Percentiles rank a stretch among this genome's conserved stretches.
Conservation (phyloP, 2,329 filamentous ascomycete genomes). For the Botrytis aclada region DNA sequence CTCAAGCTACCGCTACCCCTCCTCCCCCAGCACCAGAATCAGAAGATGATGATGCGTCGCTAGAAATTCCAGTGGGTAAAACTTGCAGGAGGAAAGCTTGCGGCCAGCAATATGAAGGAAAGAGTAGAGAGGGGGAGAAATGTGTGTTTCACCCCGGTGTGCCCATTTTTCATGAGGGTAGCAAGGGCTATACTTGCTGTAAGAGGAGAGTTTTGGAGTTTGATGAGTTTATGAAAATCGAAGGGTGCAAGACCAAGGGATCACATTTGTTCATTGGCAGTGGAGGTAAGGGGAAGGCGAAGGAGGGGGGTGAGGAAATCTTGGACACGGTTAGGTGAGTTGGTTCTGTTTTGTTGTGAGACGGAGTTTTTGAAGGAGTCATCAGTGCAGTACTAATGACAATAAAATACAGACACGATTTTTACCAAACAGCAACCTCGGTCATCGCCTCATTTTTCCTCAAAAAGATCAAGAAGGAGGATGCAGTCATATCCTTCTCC, state of each 20-base stretch:
- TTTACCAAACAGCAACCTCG: conserved; percentile 83
- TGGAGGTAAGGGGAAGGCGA: conserved; percentile 68
- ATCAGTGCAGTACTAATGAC: conserved; percentile 7
- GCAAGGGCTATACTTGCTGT: conserved; percentile 96
- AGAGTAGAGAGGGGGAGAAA: conserved; percentile 64
- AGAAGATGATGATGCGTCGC: conserved; percentile 78
- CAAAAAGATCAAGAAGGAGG: conserved; percentile 90
- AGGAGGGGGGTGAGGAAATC: conserved; percentile 63
- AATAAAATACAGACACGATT: conserved; percentile 64
- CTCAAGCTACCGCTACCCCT: conserved; percentile 43
- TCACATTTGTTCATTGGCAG: conserved; percentile 82
- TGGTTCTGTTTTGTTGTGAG: not conserved
- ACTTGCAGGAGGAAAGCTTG: conserved; percentile 78
- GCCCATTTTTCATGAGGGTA: conserved; percentile 95
- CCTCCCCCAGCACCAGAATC: conserved; percentile 69
- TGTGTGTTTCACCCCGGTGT: conserved; percentile 87
- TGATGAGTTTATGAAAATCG: conserved; percentile 95
- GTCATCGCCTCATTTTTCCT: conserved; percentile 92
- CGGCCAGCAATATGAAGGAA: conserved; percentile 59
- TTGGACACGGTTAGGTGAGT: conserved; percentile 72
- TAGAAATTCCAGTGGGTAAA: conserved; percentile 70
- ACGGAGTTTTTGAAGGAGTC: not conserved
- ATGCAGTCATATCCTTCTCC: conserved; percentile 69
- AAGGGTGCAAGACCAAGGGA: conserved; percentile 79
- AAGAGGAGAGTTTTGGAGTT: conserved; percentile 94